Evolutionary conservation across 2,329 filamentous ascomycete genomes (phyloP).

Genomic region (Bipolaris zeicola): DNA sequence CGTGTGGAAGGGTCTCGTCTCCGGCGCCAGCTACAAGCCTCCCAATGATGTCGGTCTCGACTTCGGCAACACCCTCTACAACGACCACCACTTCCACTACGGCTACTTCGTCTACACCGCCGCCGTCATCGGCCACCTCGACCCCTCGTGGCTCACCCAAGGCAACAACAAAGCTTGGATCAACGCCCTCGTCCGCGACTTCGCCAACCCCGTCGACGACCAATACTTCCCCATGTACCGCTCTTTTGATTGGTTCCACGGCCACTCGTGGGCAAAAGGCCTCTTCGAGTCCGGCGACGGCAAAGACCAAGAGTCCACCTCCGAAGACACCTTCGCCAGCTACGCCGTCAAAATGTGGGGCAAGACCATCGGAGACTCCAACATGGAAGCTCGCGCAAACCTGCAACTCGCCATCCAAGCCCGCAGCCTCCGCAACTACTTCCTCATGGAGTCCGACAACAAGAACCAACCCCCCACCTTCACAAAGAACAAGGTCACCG

Average conservation of each 20-base stretch:
- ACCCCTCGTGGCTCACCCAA: slow-evolving; percentile 71
- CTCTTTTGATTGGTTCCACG: slow-evolving; percentile 85
- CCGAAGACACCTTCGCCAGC: slow-evolving; percentile 86
- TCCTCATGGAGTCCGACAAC: slow-evolving; percentile 77
- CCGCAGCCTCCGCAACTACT: slow-evolving; percentile 78
- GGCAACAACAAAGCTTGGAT: slow-evolving; percentile 77
- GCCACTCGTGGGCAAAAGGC: slow-evolving; percentile 92
- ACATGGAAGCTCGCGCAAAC: slow-evolving; percentile 80
- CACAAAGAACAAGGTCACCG: slow-evolving; percentile 77
- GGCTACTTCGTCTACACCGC: slow-evolving; percentile 92
- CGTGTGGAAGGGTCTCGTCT: slow-evolving; percentile 82
- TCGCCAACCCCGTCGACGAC: slow-evolving; percentile 76
- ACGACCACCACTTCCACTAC: slow-evolving; percentile 70
- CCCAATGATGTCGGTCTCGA: slow-evolving; percentile 64
- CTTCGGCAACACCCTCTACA: slow-evolving; percentile 91
- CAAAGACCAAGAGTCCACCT: slow-evolving; percentile 89
- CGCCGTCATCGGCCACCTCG: slow-evolving; percentile 81
- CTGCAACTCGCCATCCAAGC: slow-evolving; percentile 81
- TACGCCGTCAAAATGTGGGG: slow-evolving; percentile 98
- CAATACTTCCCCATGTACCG: slow-evolving; percentile 72
- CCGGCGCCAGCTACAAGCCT: slow-evolving; percentile 68
- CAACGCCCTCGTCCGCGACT: slow-evolving; percentile 81
- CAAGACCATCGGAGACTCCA: slow-evolving; percentile 70
- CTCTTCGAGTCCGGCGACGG: slow-evolving; percentile 75
- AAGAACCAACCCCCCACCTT: slow-evolving; percentile 75